Conservation (phyloP, 2,329 filamentous ascomycete genomes). For the Apiospora sp. region DNA sequence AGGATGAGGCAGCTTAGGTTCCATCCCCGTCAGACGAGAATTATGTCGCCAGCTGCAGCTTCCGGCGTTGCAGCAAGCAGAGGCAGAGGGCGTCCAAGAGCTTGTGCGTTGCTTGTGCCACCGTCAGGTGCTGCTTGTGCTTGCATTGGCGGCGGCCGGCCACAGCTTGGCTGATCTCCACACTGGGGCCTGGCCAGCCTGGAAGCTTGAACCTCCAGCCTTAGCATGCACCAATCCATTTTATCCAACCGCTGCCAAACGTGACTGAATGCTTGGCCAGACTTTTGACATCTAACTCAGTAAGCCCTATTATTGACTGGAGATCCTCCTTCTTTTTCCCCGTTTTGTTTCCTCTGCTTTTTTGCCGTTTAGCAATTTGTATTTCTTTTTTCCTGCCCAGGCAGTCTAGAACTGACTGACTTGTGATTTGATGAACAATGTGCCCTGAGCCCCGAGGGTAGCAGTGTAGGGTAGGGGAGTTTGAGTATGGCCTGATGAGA, state of each 20-base stretch:
- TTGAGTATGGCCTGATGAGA: neutral
- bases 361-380: neutral
- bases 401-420: neutral
- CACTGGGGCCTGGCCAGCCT: neutral
- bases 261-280: neutral
- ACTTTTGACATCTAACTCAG: neutral
- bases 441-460: slow-evolving; percentile 1
- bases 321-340: neutral
- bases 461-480: neutral
- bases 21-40: neutral
- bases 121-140: neutral
- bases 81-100: neutral
- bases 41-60: neutral
- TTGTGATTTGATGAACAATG: neutral
- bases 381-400: neutral
- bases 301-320: neutral
- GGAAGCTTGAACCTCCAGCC: neutral
- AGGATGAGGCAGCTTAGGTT: slow-evolving; percentile 20
- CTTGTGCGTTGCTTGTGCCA: slow-evolving; percentile 1
- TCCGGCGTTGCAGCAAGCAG: neutral
- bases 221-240: no score
- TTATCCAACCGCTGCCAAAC: neutral
- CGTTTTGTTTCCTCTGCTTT: neutral
- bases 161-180: neutral
- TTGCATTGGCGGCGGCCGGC: neutral